phyloP scores from a whole-genome alignment of 2,329 filamentous ascomycete species.

The Cladophialophora yegresii region DNA sequence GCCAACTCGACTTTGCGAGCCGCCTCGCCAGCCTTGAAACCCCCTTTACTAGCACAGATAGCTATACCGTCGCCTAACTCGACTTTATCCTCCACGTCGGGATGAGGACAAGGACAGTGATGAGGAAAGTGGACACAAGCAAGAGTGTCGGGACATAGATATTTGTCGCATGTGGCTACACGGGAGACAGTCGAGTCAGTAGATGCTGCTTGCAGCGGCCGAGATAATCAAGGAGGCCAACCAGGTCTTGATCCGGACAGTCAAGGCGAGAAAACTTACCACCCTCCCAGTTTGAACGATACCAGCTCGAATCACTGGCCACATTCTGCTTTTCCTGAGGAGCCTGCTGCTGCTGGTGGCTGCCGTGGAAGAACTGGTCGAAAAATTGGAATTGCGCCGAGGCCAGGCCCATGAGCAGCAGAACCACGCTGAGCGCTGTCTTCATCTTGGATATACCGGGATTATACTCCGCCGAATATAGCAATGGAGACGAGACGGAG shows the following conservation, averaged over 20 bases:
- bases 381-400: conserved; percentile 94
- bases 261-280: conserved; percentile 23
- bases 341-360: conserved; percentile 58
- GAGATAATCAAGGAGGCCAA: background rate
- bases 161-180: conserved; percentile 82
- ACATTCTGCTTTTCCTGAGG: conserved; percentile 71
- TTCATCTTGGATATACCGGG: conserved; percentile 18
- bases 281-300: conserved; percentile 67
- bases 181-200: conserved; percentile 35
- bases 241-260: background rate
- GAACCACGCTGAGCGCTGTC: conserved; percentile 43
- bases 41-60: conserved; percentile 53
- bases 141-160: conserved; percentile 90
- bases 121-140: conserved; percentile 95
- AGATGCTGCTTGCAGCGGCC: background rate
- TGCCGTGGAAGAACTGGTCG: conserved; percentile 83
- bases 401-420: conserved; percentile 61
- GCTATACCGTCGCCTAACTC: conserved; percentile 56
- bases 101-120: conserved; percentile 91
- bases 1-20: conserved; percentile 53
- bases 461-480: background rate
- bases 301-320: conserved; percentile 79
- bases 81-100: conserved; percentile 73
- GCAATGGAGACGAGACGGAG: background rate
- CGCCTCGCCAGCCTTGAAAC: conserved; percentile 51